Evolutionary conservation across 768 basidiomycete species (phyloP).

Genomic region (Asterophora parasitica): DNA sequence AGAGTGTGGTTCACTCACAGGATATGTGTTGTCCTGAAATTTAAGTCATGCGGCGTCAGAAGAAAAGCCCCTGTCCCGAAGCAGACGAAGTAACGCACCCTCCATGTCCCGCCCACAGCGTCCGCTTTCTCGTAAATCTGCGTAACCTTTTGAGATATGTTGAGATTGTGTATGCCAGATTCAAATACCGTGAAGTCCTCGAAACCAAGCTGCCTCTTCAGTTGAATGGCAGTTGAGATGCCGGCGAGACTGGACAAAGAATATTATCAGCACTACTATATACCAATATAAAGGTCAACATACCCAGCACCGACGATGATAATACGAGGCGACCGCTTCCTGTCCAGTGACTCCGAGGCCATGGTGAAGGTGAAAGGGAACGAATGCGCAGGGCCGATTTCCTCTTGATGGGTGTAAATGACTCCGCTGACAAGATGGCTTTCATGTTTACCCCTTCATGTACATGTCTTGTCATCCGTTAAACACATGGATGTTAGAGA

Average conservation of each 20-base stretch:
- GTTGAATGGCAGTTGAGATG: slow-evolving; percentile 42
- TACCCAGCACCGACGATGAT: slow-evolving; percentile 52
- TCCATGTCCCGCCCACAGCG: slow-evolving; percentile 52
- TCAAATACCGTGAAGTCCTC: slow-evolving; percentile 43
- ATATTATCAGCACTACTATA: background rate
- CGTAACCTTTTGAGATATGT: background rate
- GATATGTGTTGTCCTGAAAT: slow-evolving; percentile 49
- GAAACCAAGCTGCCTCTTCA: slow-evolving; percentile 39
- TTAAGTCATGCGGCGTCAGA: background rate
- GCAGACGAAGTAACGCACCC: slow-evolving; percentile 31
- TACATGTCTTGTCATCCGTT: background rate
- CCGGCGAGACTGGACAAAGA: slow-evolving; percentile 35
- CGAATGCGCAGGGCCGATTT: background rate
- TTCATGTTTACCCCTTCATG: background rate
- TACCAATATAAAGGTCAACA: slow-evolving; percentile 7
- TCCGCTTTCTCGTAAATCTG: slow-evolving; percentile 49
- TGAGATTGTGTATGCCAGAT: background rate
- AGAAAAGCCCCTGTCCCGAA: background rate
- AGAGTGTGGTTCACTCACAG: slow-evolving; percentile 31
- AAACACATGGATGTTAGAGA: background rate
- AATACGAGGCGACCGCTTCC: slow-evolving; percentile 28
- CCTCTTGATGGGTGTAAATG: background rate
- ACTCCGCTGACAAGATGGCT: too few relatives aligned
- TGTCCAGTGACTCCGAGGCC: slow-evolving; percentile 10
- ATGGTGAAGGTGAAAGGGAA: background rate